phyloP scores from a whole-genome alignment of 129 eudicot species.

The Artemisia tridentata region DNA sequence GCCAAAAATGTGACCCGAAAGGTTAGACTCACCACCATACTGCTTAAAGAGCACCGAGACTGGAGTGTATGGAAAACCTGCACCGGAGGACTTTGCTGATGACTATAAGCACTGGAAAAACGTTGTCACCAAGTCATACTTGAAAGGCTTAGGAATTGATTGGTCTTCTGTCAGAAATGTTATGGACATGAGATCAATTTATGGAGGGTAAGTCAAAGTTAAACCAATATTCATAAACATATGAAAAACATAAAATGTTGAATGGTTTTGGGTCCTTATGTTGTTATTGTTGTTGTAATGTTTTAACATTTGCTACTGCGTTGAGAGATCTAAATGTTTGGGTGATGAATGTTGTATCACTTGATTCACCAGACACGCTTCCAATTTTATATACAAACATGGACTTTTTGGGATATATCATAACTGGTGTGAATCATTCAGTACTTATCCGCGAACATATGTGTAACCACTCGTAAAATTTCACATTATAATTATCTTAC shows the following conservation, averaged over 20 bases:
- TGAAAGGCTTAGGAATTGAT: constrained; percentile 54
- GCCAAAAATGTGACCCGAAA: constrained; percentile 64
- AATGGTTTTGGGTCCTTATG: not conserved
- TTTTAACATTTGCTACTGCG: constrained; percentile 67
- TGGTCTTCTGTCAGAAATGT: constrained; percentile 65
- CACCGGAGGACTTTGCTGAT: constrained; percentile 47
- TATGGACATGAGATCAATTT: constrained; percentile 70
- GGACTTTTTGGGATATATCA: constrained; percentile 67
- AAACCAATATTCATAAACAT: not conserved
- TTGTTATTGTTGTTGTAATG: constrained; percentile 11
- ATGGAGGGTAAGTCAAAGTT: constrained; percentile 59
- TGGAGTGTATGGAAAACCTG: constrained; percentile 58
- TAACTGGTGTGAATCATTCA: constrained; percentile 72
- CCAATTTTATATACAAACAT: constrained; percentile 59
- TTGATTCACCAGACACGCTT: constrained; percentile 58
- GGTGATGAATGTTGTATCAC: constrained; percentile 67
- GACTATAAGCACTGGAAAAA: constrained; percentile 56
- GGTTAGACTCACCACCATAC: constrained; percentile 53
- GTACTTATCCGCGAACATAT: constrained; percentile 68
- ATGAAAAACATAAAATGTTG: not conserved
- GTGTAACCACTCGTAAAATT: too few species aligned
- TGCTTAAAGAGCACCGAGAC: constrained; percentile 46
- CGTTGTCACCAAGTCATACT: constrained; percentile 47
- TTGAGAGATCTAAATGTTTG: constrained; percentile 51
- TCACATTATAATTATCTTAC: too few species aligned